Evolutionary conservation across 2,329 filamentous ascomycete species (phyloP), one percentile per base, ranked within the genome.

Genomic region (Cytospora mali): DNA sequence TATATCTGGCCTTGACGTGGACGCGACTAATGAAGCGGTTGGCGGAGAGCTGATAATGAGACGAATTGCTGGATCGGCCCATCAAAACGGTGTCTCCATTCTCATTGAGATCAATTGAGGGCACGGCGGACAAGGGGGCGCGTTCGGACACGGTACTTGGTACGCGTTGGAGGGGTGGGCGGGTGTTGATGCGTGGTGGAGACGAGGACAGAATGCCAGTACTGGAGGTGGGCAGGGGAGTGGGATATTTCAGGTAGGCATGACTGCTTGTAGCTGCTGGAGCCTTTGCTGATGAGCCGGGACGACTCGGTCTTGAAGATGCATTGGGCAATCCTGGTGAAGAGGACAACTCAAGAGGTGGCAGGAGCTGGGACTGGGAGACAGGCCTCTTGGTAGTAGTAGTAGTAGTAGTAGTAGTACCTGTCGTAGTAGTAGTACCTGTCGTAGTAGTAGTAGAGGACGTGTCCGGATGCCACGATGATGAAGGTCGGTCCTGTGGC

Each of bases 1-100:
- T 85, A 75, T 93, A 99, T 58, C 88, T 86, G 66, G 93, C 93
- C 77, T 92, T 90, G 75, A 97, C 90, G 74, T 99, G 95, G 27
- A 98, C 87, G 72, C 95, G 90, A 71, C 95, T 98, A 66, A 99
- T 92, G 64, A 96, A 86, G 53, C 93, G 91, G 77, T 96, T 97
- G 69, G 92, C 87, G 28, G 95, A 95, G 16, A 99, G 84, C 77
- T 97, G 94, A 75, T 94, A 95, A 73, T 97, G 88, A n/a, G 93
- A 96, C 16, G 93, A 96, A 76, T 92, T 94, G 78, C 92, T 97
- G 6, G 93, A 97, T 68, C 95, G 87, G 67, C 95, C 95, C 89
- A 99, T 95, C 66, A 90, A 83, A 35, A 97, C 78, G 16, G 87
- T 80, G 70, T 96, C 91, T 67, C 94, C 93, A 76, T 90, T 92